A percentile compares a stretch with the other conserved stretches of the same genome.
phyloP scores from a whole-genome alignment of 202 grass and related monocot genomes.

The Tripidium arundinaceum region DNA sequence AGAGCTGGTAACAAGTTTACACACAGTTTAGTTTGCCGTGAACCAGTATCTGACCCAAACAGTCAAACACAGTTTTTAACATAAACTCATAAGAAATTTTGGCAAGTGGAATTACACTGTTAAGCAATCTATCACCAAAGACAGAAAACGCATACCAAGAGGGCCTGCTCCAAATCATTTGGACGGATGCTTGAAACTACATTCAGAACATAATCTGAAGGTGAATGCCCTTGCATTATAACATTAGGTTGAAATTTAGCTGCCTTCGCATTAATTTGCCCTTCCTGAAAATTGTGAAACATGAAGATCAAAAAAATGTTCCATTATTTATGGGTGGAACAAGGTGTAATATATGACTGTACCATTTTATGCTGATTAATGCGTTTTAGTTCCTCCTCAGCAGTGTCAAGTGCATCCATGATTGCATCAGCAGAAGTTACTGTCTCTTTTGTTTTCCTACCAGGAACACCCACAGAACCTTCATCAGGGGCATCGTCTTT shows the following conservation, averaged over 20 bases:
- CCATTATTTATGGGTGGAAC: not conserved
- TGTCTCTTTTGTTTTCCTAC: slow-evolving; percentile 90
- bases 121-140: not conserved
- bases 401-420: slow-evolving; percentile 90
- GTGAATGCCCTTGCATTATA: slow-evolving; percentile 73
- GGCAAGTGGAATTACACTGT: slow-evolving; percentile 8
- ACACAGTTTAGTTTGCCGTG: not conserved
- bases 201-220: slow-evolving; percentile 88
- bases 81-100: not conserved
- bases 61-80: not conserved
- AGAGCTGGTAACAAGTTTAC: not conserved
- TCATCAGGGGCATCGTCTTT: slow-evolving; percentile 82
- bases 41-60: not conserved
- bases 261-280: slow-evolving; percentile 48
- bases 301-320: slow-evolving; percentile 11
- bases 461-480: slow-evolving; percentile 77
- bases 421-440: slow-evolving; percentile 78
- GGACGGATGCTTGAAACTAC: slow-evolving; percentile 61
- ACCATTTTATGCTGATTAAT: slow-evolving; percentile 67
- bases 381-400: slow-evolving; percentile 78
- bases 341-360: not conserved
- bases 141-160: slow-evolving; percentile 49
- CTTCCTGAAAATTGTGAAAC: slow-evolving; percentile 52
- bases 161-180: slow-evolving; percentile 87
- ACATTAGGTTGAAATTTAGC: slow-evolving; percentile 62